Percentiles rank a stretch among this genome's conserved stretches.
phyloP scores from a whole-genome alignment of 352 stramenopile species.

The Halophytophthora polymorphica region DNA sequence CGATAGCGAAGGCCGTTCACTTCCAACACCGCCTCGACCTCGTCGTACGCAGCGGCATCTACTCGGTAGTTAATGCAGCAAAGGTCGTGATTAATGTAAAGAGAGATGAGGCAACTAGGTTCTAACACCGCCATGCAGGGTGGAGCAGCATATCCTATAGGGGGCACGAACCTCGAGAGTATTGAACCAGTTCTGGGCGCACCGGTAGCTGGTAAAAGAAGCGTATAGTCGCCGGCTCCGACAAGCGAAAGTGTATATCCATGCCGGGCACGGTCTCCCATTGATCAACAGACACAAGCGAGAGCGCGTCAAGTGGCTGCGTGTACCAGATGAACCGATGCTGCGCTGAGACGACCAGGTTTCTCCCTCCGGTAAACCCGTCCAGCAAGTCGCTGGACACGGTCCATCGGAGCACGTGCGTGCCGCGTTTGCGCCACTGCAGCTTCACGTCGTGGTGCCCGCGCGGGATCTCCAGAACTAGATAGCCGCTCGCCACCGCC shows the following conservation, averaged over 20 bases:
- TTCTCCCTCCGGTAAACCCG: slow-evolving; percentile 62
- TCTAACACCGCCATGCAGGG: background rate
- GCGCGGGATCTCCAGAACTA: slow-evolving; percentile 48
- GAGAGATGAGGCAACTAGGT: background rate
- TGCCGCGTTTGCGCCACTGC: slow-evolving; percentile 70
- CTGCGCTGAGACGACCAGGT: slow-evolving; percentile 59
- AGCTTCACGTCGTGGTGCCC: slow-evolving; percentile 50
- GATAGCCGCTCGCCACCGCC: slow-evolving; percentile 49
- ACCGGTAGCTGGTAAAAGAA: slow-evolving; percentile 80
- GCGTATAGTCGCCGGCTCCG: slow-evolving; percentile 41
- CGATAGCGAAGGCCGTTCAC: slow-evolving; percentile 66
- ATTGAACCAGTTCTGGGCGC: slow-evolving; percentile 48
- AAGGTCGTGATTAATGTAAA: slow-evolving; percentile 3
- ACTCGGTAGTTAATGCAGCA: slow-evolving; percentile 11
- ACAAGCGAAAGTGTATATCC: slow-evolving; percentile 43
- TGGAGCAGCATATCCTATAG: background rate
- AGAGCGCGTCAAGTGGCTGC: slow-evolving; percentile 43
- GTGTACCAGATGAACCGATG: slow-evolving; percentile 67
- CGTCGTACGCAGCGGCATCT: slow-evolving; percentile 53
- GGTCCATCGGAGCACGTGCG: slow-evolving; percentile 45
- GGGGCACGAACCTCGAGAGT: slow-evolving; percentile 39
- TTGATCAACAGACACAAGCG: slow-evolving; percentile 37
- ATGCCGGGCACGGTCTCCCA: slow-evolving; percentile 66
- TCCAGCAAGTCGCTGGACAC: slow-evolving; percentile 61
- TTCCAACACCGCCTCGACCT: slow-evolving; percentile 59